Conservation (phyloP, 305 asterid species). For the Solanum hybrid region DNA sequence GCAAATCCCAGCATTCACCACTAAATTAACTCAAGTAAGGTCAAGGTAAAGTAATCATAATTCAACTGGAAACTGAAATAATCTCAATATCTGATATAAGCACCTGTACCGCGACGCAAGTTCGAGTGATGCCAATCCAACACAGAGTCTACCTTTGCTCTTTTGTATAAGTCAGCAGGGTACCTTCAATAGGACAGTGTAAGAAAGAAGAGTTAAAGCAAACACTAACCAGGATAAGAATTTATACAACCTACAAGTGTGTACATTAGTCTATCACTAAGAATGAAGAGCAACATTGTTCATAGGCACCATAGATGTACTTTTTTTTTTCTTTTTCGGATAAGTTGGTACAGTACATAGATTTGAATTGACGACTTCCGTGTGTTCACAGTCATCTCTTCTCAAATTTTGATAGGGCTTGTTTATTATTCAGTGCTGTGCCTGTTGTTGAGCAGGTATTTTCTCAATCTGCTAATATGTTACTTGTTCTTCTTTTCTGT, state of each 20-base stretch:
- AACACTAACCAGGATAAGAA: not conserved
- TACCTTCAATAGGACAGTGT: conserved; percentile 38
- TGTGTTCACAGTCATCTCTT: not conserved
- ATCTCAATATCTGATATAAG: conserved; percentile 1
- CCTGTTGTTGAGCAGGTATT: not conserved
- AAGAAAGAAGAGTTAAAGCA: not conserved
- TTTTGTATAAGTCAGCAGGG: conserved; percentile 65
- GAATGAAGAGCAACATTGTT: not conserved
- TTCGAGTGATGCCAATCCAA: conserved; percentile 92
- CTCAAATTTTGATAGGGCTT: not conserved
- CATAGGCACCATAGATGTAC: not conserved
- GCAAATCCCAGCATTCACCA: not conserved
- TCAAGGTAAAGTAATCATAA: not conserved
- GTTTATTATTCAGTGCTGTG: not conserved
- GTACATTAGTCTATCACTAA: not conserved
- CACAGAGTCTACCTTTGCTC: conserved; percentile 76
- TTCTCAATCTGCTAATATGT: not conserved
- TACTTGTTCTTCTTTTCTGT: not conserved
- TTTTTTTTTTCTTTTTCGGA: not conserved
- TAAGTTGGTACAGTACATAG: not conserved
- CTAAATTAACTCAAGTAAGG: not conserved
- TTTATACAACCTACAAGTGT: not conserved
- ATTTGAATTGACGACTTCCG: not conserved
- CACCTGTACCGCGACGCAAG: conserved; percentile 74
- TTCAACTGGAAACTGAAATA: not conserved